Conservation (phyloP, 495 filamentous ascomycete species). For the Copromyces sp. region DNA sequence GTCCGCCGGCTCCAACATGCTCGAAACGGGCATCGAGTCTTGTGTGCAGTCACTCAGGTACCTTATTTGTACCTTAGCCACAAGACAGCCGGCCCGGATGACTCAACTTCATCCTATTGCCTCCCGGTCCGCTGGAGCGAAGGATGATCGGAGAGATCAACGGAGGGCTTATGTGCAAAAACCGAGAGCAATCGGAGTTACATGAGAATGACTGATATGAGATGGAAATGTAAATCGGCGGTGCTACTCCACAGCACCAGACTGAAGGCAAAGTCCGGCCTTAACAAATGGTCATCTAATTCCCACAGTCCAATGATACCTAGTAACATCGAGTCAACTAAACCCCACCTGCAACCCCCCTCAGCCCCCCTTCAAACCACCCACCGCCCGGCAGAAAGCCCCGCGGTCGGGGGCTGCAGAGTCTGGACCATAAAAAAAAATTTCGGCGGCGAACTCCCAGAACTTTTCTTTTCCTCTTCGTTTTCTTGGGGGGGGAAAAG, state of each 20-base stretch:
- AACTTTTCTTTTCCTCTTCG: conserved; percentile 16
- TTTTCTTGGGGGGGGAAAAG: conserved; percentile 27
- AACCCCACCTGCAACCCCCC: conserved; percentile 1
- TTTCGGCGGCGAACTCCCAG: conserved; percentile 10
- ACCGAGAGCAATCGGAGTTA: not conserved
- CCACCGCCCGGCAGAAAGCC: conserved; percentile 18
- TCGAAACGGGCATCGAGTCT: not conserved
- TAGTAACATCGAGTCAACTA: not conserved
- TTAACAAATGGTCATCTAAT: not conserved
- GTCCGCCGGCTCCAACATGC: not conserved
- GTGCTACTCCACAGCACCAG: not conserved
- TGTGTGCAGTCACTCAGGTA: not conserved
- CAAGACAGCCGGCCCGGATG: not conserved
- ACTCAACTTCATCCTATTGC: not conserved
- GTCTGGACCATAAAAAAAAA: conserved; percentile 18
- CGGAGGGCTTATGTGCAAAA: not conserved
- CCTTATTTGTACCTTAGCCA: not conserved
- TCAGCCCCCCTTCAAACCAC: not conserved
- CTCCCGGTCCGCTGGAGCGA: not conserved
- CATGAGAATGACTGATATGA: not conserved
- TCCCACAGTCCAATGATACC: not conserved
- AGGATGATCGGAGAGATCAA: not conserved
- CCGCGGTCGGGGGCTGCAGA: conserved; percentile 8
- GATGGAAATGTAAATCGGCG: not conserved
- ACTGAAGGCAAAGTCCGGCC: not conserved